These are phyloP conservation scores for Artomyces pyxidatus DNA, from an alignment of 768 basidiomycete genomes.

Conservation along the genomic window DNA sequence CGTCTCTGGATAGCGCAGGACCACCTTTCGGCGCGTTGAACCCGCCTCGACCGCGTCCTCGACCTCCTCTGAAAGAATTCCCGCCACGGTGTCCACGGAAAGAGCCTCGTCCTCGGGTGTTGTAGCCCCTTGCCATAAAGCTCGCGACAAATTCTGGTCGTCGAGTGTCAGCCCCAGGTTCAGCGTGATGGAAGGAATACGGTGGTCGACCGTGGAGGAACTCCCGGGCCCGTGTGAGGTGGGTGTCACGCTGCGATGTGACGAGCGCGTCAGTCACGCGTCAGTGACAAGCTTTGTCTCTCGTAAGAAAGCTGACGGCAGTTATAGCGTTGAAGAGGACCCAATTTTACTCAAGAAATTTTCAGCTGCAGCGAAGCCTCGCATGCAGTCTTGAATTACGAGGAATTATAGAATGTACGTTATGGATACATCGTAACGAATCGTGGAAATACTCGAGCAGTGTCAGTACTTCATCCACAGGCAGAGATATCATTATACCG, in stretches of 20 bases:
- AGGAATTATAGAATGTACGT: no score
- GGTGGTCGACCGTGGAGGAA: not conserved
- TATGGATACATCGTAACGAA: no score
- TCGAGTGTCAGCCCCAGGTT: no score
- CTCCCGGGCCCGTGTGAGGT: no score
- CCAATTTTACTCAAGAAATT: no score
- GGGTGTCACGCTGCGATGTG: not conserved
- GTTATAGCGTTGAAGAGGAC: no score
- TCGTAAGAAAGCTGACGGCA: no score
- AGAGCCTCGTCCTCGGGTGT: constrained; percentile 21
- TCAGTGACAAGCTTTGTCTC: not conserved
- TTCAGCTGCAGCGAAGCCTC: no score
- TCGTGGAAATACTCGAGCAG: no score
- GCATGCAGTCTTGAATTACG: no score
- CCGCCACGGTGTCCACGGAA: constrained; percentile 35
- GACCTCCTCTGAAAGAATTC: constrained; percentile 34
- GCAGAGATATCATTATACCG: no score
- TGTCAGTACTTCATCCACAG: no score
- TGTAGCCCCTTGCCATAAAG: constrained; percentile 11
- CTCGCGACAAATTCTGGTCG: not conserved
- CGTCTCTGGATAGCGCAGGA: constrained; percentile 60
- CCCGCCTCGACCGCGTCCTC: constrained; percentile 38
- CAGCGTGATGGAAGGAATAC: not conserved
- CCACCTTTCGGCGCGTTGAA: constrained; percentile 32
- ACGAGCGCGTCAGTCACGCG: constrained; percentile 2